Evolutionary conservation across 371 early-diverging fungal genomes (phyloP), one percentile per base, ranked within the genome.

Genomic region (Saksenaea oblongispora): DNA sequence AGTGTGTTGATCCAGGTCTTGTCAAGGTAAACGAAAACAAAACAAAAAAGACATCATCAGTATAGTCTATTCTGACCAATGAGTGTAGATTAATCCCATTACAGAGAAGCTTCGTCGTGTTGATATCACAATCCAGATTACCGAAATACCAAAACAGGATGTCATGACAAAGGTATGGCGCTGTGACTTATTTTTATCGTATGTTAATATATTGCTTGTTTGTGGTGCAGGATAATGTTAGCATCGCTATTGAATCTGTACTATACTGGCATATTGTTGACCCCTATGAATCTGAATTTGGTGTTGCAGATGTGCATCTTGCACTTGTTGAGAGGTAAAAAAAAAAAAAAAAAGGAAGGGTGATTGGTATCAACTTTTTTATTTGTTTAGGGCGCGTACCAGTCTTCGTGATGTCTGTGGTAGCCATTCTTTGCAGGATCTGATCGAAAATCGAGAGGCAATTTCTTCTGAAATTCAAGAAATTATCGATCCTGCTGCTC

Each of bases 1-100:
- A 89, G 72, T 87, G 87, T 26, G 92, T 92, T 4, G 95, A 95
- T 76, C 95, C 96, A 0, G 96, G 96, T 0, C 75, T 96, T 47
- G 85, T 90, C 47, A 70, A 82, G n/a, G 75, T 78, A 59, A 34
- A 31, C 31, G 7, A 4, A 31, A 31, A 31, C n/a, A n/a, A n/a
- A n/a, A n/a, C n/a, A 3, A 15, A 10, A 34, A 18, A 17, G 34
- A 47, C 35, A 7, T 13, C 2, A 27, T 9, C 17, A 39, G 35
- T n/a, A 31, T 13, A 15, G 7, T 36, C 47, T 47, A 14, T 34
- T 36, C 63, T 56, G 34, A 56, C 14, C 13, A 27, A 37, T 24
- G 0, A 28, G 4, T 8, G 26, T 42, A 73, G 73, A 80, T 95
- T 59, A 96, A 96, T 68, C 86, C 89, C 0, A 63, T 88, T 35